These are phyloP conservation scores for Phialophora tarda DNA, from an alignment of 2,329 filamentous ascomycete species.

Conservation along the genomic window DNA sequence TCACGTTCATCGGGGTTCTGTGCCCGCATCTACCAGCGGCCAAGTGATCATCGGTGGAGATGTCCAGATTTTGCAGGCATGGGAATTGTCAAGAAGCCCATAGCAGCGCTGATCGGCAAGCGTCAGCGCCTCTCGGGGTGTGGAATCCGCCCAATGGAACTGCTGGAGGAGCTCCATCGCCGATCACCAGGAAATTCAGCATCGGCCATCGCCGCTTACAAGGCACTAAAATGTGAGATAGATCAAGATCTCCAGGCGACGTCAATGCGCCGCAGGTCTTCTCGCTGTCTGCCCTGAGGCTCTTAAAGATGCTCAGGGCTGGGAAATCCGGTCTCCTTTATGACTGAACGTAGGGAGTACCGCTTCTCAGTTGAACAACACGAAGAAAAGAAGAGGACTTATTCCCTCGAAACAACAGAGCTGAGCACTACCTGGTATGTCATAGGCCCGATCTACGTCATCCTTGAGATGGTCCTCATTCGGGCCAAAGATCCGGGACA, in stretches of 20 bases:
- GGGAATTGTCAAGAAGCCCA: not conserved
- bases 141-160: not conserved
- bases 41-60: not conserved
- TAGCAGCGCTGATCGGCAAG: not conserved
- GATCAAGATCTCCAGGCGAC: not conserved
- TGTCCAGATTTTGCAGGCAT: not conserved
- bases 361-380: not conserved
- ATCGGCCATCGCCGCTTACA: not conserved
- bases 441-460: not conserved
- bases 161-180: not conserved
- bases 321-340: not conserved
- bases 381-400: not conserved
- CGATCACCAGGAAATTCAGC: not conserved
- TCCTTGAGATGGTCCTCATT: not conserved
- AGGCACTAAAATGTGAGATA: not conserved
- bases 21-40: not conserved
- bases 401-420: not conserved
- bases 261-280: conserved; percentile 3
- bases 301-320: not conserved
- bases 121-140: not conserved
- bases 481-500: not conserved
- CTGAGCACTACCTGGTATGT: not conserved
- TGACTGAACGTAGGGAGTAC: not conserved
- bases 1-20: not conserved
- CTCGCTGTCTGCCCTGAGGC: not conserved